Evolutionary conservation across 371 early-diverging fungal species (phyloP), one percentile per base, ranked within the genome.

Genomic region (Syncephalastrum sp.): DNA sequence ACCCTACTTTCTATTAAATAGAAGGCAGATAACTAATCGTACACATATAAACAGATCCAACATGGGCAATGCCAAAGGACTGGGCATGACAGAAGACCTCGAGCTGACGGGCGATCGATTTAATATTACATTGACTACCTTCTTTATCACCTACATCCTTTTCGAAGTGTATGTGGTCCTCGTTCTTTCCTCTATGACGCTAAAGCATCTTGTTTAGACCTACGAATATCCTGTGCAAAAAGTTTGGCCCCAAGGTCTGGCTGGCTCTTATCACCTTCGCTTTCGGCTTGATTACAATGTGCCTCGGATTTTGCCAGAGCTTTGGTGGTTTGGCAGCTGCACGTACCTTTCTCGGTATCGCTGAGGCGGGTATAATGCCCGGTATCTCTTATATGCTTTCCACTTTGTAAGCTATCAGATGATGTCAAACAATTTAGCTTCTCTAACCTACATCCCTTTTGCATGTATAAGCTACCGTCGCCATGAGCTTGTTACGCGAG

Each of bases 311-410:
- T n/a, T 59, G 57, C 44, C 60, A 61, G 3, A 57, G 45, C 41
- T 71, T 67, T 50, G 59, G 54, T 15, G 56, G 57, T n/a, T n/a
- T 65, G 13, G 51, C 61, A 7, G 58, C 52, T 1, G 53, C 51
- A 3, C 59, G 65, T 6, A 33, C 56, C 12, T 50, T 68, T 7
- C 58, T 68, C 16, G 68, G 68, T 17, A 42, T 60, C 5, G 56
- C 64, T 42, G 64, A 68, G 50, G 67, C 62, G 3, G 62, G 57
- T 27, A 55, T 55, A 6, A 46, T 41, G 51, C 91, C 91, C 2
- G 91, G 87, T 1, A 80, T 83, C 4, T 69, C 86, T 1, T 85
- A 74, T 47, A 79, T 82, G 70, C 68, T 89, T 41, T 82, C 88
- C 12, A 66, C 67, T 2, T 66, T 66, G 63, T 58, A 63, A 57